Base-by-base conservation (phyloP, 495 filamentous ascomycete genomes). In the Hyaloscypha finlandica region DNA sequence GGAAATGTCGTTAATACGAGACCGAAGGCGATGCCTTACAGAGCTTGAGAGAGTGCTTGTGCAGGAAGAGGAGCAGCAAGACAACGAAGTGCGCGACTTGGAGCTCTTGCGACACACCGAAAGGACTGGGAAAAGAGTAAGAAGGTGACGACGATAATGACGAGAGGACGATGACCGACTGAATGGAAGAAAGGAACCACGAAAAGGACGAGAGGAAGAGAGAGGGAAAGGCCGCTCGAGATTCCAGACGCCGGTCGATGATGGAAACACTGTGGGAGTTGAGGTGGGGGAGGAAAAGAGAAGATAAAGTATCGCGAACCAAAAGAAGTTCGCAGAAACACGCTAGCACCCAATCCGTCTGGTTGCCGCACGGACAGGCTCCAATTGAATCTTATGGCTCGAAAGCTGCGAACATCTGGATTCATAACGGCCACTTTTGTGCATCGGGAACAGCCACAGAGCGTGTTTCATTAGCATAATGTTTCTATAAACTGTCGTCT, bases 151-250 rank as follows among this genome's bases (percentile, higher is more conserved):
- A 63, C 35, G 32, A 56, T 22, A 30, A 63, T 48, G 54, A 57
- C 59, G 57, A 69, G 66, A 69, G 60, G 69, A 66, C 72, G 60
- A 70, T 55, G 60, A 64, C 37, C n/a, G 69, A 63, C 73, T 61
- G 67, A 71, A 73, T 66, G 64, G 64, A 75, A 66, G 68, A 76
- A 72, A 73, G 71, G 64, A 73, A 73, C 66, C 76, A 77, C 70
- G 73, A 80, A 81, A 83, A 81, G 73, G 82, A 82, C 81, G 76
- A 77, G 76, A 78, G 78, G 78, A 79, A 80, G 64, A 80, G 76
- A 76, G 71, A 79, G 78, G 76, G 76, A 75, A 79, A 75, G 59
- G 64, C 77, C 79, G 76, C 80, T 78, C 78, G 65, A 73, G 77
- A 77, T 78, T 78, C 77, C 77, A 77, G 73, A 74, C 70, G 71